Base-by-base conservation (phyloP, 176 grass and related monocot species). In the Leersia perrieri region DNA sequence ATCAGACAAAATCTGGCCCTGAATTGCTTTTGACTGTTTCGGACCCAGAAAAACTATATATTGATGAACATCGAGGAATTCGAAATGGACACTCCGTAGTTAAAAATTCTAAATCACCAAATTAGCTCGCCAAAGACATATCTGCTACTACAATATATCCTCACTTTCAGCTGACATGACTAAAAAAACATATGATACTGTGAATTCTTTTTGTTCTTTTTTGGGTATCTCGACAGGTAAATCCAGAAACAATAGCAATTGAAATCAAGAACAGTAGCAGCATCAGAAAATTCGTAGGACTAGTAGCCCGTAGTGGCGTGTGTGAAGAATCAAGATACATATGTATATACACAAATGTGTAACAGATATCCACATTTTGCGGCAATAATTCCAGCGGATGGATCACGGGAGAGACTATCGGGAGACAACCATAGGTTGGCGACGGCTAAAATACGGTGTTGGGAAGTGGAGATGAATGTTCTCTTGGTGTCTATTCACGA, bases 401-500 rank as follows among this genome's bases (percentile, higher is more conserved):
- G 67, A 73, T 73, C 75, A 85, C 83, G 75, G 75, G 83, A 55
- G 83, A 72, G 61, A 75, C 39, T 72, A 16, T 63, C 9, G 40
- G 66, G 58, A 31, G 75, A 79, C 76, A 66, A 63, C 10, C 75
- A 41, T 73, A 73, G 75, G 60, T 66, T 78, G 76, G 66, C 60
- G 31, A 55, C 62, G 60, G 83, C 58, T 66, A 73, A 40, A 79
- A 65, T 41, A 86, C 33, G 68, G 75, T 85, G 68, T 41, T 79
- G 76, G 39, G 57, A 53, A 72, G 23, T 14, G 67, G 31, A 55
- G 31, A 85, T 78, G 74, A 78, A 85, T 79, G 83, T 53, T 79
- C 83, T 85, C 55, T 53, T 55, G 83, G 51, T 53, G 49, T 78
- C 31, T 66, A 22, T 57, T 63, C 2, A 25, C 75, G 75, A 53